A percentile compares a stretch with the other conserved stretches of the same genome.
Evolutionary conservation across 1,139 yeast genomes (phyloP).

Genomic region (Hyphopichia khmerensis): DNA sequence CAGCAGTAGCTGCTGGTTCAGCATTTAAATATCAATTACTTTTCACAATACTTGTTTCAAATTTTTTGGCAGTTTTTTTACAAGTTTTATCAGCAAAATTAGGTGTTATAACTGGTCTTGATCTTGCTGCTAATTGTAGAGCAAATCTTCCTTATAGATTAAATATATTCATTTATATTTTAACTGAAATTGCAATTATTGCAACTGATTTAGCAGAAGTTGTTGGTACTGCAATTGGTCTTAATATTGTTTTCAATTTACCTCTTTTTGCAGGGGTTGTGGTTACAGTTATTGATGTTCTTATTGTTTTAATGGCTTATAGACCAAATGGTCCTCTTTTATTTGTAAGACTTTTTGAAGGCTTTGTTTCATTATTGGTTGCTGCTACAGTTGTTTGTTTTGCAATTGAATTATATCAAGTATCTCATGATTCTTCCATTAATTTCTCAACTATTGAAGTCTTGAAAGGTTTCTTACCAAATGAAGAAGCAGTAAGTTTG

Average conservation of each 20-base stretch:
- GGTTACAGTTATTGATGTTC: constrained; percentile 79
- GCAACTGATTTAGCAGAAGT: constrained; percentile 95
- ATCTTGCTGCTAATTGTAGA: constrained; percentile 83
- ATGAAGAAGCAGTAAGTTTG: constrained; percentile 58
- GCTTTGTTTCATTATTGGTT: constrained; percentile 74
- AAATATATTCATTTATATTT: constrained; percentile 61
- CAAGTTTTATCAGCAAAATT: constrained; percentile 83
- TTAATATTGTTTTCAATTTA: constrained; percentile 73
- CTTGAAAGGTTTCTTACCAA: constrained; percentile 76
- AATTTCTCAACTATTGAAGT: constrained; percentile 56
- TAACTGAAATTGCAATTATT: constrained; percentile 86
- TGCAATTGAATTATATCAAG: constrained; percentile 71
- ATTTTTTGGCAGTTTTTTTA: constrained; percentile 80
- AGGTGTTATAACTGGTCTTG: constrained; percentile 90
- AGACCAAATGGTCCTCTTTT: constrained; percentile 83
- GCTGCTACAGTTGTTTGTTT: constrained; percentile 84
- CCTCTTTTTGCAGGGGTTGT: constrained; percentile 81
- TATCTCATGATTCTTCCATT: constrained; percentile 50
- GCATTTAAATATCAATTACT: constrained; percentile 79
- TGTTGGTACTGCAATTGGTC: constrained; percentile 88
- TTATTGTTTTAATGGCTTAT: constrained; percentile 83
- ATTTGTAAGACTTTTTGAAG: constrained; percentile 77
- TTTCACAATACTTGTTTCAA: constrained; percentile 78
- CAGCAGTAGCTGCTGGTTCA: constrained; percentile 93
- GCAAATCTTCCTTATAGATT: constrained; percentile 64